Evolutionary conservation across 768 basidiomycete species (phyloP).

Genomic region (Collybia sordida): DNA sequence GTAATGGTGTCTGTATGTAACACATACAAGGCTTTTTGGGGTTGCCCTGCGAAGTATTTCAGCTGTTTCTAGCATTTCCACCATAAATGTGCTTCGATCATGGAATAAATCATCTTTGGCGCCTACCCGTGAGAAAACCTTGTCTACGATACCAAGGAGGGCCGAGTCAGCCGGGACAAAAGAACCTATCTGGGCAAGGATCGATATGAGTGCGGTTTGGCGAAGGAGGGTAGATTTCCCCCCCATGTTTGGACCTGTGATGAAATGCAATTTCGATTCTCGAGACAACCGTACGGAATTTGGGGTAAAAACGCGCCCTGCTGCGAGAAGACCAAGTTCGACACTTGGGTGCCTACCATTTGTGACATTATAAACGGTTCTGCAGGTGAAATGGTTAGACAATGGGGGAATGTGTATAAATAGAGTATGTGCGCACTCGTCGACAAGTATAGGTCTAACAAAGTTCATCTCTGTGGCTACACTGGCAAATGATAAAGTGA

Average conservation of each 20-base stretch:
- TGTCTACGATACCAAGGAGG: conserved; percentile 82
- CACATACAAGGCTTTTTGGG: conserved; percentile 71
- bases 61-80: conserved; percentile 95
- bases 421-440: conserved; percentile 51
- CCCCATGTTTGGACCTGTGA: conserved; percentile 96
- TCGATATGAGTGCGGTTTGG: conserved; percentile 85
- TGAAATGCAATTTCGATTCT: conserved; percentile 66
- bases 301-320: conserved; percentile 79
- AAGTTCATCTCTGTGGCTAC: conserved; percentile 79
- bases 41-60: conserved; percentile 88
- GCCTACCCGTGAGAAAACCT: conserved; percentile 90
- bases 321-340: conserved; percentile 76
- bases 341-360: conserved; percentile 93
- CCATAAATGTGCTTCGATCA: conserved; percentile 96
- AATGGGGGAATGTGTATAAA: neutral
- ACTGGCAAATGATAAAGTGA: conserved; percentile 76
- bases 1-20: neutral
- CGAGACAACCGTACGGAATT: conserved; percentile 72
- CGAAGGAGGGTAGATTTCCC: conserved; percentile 93
- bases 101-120: conserved; percentile 94
- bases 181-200: conserved; percentile 90
- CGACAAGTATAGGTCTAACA: conserved; percentile 64
- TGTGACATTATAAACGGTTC: conserved; percentile 60
- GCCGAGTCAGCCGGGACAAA: conserved; percentile 91
- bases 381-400: conserved; percentile 18